Percentiles rank a stretch among this genome's conserved stretches.
Evolutionary conservation across 148 eudicot genomes (phyloP).

Genomic region (Rhododendron ovatum): DNA sequence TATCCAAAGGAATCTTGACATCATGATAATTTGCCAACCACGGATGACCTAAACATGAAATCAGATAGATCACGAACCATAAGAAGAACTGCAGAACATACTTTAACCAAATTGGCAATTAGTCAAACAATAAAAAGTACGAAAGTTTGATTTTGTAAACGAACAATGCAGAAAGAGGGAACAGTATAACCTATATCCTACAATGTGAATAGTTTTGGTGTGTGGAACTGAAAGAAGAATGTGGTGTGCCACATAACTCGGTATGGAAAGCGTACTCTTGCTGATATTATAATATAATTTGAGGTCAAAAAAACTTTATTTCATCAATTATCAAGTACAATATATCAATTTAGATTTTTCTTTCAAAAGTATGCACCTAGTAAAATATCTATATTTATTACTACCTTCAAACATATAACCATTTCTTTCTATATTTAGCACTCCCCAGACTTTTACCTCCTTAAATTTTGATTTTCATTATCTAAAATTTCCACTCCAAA

Average conservation of each 20-base stretch:
- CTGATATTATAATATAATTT: not conserved
- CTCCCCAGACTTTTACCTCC: not conserved
- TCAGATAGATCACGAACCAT: not conserved
- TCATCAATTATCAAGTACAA: not conserved
- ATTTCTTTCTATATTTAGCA: not conserved
- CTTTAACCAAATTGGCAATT: not conserved
- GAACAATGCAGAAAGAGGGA: not conserved
- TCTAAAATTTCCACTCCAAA: not conserved
- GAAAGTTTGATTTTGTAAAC: not conserved
- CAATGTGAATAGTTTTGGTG: not conserved
- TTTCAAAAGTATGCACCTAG: not conserved
- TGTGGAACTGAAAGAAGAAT: not conserved
- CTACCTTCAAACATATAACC: not conserved
- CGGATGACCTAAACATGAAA: slow-evolving; percentile 75
- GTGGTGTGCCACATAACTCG: not conserved
- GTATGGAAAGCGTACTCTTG: not conserved
- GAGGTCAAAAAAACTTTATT: not conserved
- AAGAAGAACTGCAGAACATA: slow-evolving; percentile 5
- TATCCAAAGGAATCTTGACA: slow-evolving; percentile 75
- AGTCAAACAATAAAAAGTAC: not conserved
- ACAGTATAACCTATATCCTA: not conserved
- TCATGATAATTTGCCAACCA: slow-evolving; percentile 74
- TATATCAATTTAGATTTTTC: not conserved
- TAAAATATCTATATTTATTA: not conserved
- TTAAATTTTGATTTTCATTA: not conserved